Evolutionary conservation across 1,284 basidiomycete genomes (phyloP), one percentile per base, ranked within the genome.

Genomic region (Psilocybe mexicana): DNA sequence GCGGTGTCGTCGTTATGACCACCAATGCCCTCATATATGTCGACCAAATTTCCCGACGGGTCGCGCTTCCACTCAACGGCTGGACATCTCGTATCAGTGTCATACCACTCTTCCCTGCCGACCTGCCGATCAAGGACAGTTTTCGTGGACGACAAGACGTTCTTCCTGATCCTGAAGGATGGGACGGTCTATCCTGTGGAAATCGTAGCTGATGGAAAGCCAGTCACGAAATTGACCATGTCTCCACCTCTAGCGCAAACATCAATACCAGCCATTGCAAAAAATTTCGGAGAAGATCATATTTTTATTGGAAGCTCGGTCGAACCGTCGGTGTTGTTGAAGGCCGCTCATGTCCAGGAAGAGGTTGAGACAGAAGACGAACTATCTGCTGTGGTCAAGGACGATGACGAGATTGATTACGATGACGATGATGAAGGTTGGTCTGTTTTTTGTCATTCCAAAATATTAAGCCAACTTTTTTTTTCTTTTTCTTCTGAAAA

Each of bases 21-120:
- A 80, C 85, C 54, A 96, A 96, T 66, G 84, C 92, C 0, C 74
- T 99, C 59, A 80, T 98, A 30, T 94, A 98, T 69, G 82, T 98
- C 66, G 96, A 98, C 70, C 94, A 96, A 72, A 84, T 89, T 6
- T 89, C 91, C 1, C 85, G 92, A 43, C 80, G 88, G 6, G 83
- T 92, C 6, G 85, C 82, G 1, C 79, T 93, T 1, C 85, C 93
- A 0, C 80, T 93, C 23, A 98, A 94, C 68, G 92, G 87, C 14
- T 99, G 96, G 96, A 84, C 86, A 59, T 68, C 80, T 10, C 81
- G 90, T 33, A 80, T 88, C 28, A 91, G 86, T 61, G 85, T 87
- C 62, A 72, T 90, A 57, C 70, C 76, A 5, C 70, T 80, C 53
- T 78, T 76, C 0, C 69, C 78, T 10, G 71, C 77, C 28, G 69